Conservation (phyloP, 768 basidiomycete species). For the Rhizopogon sp. region DNA sequence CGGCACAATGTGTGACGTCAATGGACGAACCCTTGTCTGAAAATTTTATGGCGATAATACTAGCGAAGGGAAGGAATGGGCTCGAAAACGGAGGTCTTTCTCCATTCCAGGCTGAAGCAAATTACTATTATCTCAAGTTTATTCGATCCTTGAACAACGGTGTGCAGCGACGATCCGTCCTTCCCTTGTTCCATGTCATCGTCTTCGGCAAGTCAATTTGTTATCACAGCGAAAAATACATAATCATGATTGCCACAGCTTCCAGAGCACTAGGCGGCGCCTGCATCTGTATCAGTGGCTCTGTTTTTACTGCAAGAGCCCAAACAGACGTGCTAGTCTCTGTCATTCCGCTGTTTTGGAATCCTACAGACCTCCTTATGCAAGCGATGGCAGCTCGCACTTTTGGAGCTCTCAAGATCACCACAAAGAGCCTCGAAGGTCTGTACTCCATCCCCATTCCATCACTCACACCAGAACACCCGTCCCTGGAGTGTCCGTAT, state of each 20-base stretch:
- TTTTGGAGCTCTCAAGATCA: neutral
- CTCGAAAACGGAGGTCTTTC: conserved; percentile 7
- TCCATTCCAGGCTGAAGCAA: conserved; percentile 12
- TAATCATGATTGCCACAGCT: neutral
- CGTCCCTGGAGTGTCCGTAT: neutral
- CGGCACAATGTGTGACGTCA: conserved; percentile 1
- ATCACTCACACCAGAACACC: neutral
- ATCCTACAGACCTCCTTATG: neutral
- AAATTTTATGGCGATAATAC: conserved; percentile 11
- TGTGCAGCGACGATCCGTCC: neutral
- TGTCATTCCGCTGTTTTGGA: neutral
- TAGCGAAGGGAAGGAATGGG: conserved; percentile 14
- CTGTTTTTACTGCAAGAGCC: neutral
- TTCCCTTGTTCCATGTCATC: neutral
- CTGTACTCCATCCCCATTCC: neutral
- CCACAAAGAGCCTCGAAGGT: neutral
- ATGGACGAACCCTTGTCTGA: conserved; percentile 9
- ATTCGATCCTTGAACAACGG: neutral
- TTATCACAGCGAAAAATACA: neutral
- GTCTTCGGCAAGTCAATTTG: neutral
- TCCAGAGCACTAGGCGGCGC: neutral
- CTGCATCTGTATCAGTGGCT: neutral
- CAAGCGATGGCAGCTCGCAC: neutral
- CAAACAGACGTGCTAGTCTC: neutral
- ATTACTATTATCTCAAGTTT: conserved; percentile 14